Percentiles rank a stretch among this genome's conserved stretches.
These are phyloP conservation scores for Magnaporthiopsis rhizophila DNA, from an alignment of 2,329 filamentous ascomycete genomes.

Conservation along the genomic window DNA sequence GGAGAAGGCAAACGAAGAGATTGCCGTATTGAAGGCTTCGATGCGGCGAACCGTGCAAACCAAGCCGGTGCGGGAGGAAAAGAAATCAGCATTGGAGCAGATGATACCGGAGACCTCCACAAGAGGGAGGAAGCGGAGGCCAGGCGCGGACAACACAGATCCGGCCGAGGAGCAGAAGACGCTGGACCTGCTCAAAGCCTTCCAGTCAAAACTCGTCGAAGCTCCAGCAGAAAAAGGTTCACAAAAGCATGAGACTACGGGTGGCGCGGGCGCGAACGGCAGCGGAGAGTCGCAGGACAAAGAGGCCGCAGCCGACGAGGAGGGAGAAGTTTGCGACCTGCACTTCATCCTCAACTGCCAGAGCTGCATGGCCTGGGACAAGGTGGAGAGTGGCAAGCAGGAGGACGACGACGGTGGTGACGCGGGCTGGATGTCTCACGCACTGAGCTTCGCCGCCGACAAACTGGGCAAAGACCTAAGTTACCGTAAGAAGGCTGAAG, in stretches of 20 bases:
- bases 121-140: conserved; percentile 61
- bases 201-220: conserved; percentile 62
- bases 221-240: not conserved
- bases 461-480: conserved; percentile 84
- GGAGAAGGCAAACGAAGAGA: conserved; percentile 69
- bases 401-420: conserved; percentile 50
- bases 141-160: conserved; percentile 43
- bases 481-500: conserved; percentile 85
- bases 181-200: conserved; percentile 66
- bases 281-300: conserved; percentile 10
- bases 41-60: conserved; percentile 60
- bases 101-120: conserved; percentile 68
- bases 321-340: conserved; percentile 75
- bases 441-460: conserved; percentile 80
- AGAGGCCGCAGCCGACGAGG: conserved; percentile 24
- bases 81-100: conserved; percentile 60
- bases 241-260: not conserved
- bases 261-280: conserved; percentile 13
- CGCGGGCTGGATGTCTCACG: conserved; percentile 69
- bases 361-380: conserved; percentile 81
- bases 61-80: conserved; percentile 45
- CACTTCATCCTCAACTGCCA: conserved; percentile 96
- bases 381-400: conserved; percentile 36
- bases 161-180: conserved; percentile 54
- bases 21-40: conserved; percentile 71